Percentiles rank a stretch among this genome's conserved stretches.
Evolutionary conservation across 768 basidiomycete species (phyloP).

Genomic region (Amanita pallidorosea): DNA sequence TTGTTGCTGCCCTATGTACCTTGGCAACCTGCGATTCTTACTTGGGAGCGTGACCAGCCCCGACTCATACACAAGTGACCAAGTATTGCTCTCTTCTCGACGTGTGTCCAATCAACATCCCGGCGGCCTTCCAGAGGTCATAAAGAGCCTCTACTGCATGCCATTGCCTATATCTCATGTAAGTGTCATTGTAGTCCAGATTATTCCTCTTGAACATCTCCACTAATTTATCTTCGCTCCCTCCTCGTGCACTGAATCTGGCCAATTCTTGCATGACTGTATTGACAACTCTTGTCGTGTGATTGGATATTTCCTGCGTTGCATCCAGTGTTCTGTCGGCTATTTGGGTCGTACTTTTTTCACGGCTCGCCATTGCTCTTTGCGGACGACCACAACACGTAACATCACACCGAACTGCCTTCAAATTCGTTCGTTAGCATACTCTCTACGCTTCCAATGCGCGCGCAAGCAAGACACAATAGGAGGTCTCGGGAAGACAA

Average conservation of each 20-base stretch:
- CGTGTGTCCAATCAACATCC: not conserved
- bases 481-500: conserved; percentile 44
- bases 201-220: not conserved
- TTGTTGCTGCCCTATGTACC: conserved; percentile 1
- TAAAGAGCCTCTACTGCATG: not conserved
- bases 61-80: not conserved
- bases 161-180: not conserved
- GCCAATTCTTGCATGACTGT: not conserved
- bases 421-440: conserved; percentile 11
- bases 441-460: conserved; percentile 23
- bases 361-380: conserved; percentile 22
- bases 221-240: not conserved
- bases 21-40: too few species aligned
- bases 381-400: conserved; percentile 21
- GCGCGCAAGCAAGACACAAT: conserved; percentile 32
- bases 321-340: conserved; percentile 2
- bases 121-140: not conserved
- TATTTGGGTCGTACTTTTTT: conserved; percentile 2
- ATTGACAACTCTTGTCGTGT: conserved; percentile 9
- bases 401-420: conserved; percentile 16
- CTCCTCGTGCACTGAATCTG: not conserved
- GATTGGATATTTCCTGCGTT: not conserved
- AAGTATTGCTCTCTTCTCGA: not conserved
- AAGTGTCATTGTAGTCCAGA: not conserved
- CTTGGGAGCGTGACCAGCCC: not conserved